These are phyloP conservation scores for Aureobasidium sp. DNA, from an alignment of 2,329 filamentous ascomycete species.

Conservation along the genomic window DNA sequence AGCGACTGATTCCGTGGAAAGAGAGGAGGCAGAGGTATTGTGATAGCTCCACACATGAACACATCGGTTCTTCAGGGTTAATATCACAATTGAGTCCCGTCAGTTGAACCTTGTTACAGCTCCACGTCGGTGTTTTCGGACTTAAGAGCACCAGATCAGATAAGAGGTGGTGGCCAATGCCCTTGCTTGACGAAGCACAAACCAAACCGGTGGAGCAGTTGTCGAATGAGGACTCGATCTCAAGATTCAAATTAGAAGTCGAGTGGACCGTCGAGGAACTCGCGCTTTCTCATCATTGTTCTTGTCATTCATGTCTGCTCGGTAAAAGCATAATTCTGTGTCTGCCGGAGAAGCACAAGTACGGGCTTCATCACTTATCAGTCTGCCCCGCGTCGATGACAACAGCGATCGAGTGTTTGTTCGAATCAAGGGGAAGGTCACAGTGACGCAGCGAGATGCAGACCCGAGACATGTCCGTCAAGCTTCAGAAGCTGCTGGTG, in stretches of 20 bases:
- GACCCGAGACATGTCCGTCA: not conserved
- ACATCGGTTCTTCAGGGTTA: not conserved
- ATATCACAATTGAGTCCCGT: not conserved
- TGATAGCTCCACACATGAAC: not conserved
- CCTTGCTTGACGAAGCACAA: not conserved
- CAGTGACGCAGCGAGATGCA: slow-evolving; percentile 2
- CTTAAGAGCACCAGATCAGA: not conserved
- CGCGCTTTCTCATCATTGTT: not conserved
- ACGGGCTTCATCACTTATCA: not conserved
- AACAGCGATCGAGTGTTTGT: not conserved
- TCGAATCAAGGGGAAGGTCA: not conserved
- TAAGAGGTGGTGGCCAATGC: not conserved
- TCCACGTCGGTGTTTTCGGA: not conserved
- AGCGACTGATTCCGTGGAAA: not conserved
- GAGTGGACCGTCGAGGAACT: not conserved
- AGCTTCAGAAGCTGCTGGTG: not conserved
- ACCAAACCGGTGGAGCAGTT: not conserved
- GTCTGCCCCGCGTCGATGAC: slow-evolving; percentile 3
- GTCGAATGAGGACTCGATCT: not conserved
- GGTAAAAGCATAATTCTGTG: not conserved
- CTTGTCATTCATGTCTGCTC: not conserved
- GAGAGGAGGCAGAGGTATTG: not conserved
- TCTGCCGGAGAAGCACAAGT: not conserved
- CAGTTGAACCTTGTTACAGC: not conserved
- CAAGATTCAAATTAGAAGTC: no score